Base-by-base conservation (phyloP, 179 eudicot species). In the Pouteria campechiana region DNA sequence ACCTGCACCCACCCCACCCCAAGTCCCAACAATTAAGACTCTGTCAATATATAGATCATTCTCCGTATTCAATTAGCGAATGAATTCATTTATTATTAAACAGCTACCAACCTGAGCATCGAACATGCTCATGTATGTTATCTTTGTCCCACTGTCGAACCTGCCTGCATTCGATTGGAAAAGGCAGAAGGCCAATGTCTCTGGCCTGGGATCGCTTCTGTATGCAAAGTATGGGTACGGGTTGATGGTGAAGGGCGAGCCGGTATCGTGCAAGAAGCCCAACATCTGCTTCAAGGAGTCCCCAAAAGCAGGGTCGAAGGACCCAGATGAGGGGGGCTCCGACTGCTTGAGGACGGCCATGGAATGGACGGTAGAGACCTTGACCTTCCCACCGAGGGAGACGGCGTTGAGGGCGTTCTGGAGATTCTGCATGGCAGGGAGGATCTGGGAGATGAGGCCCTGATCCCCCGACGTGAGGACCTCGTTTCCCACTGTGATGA, bases 161-260 rank as follows among this genome's bases (percentile, higher is more conserved):
- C 94, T 79, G 0, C 96, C 98, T 0, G 82, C 59, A 42, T 90
- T 90, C 0, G 96, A 92, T 46, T 86, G 79, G 59, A 90, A 90
- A 57, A 90, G 51, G 50, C 96, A 86, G 58, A 79, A 90, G 11
- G 90, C 82, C 37, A 86, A 57, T 2, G 98, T 86, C 15, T 82
- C 96, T 0, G 94, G 87, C 42, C 94, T 79, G 0, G 94, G 82
- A 49, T 90, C 96, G 17, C 84, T 79, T 41, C 62, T 74, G 48
- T 82, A 90, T 12, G 98, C 98, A 15, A 90, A 90, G 55, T 74
- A 90, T 2, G 98, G 98, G 48, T 90, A 90, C 13, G 96, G 96
- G 58, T 90, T 90, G 17, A 90, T 71, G 31, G 78, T 61, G 41
- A 90, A 64, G 23, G 94, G 94, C 18, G 96, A 74, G 0, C 80